phyloP scores from a whole-genome alignment of 2,329 filamentous ascomycete species.

The Cadophora sp. region DNA sequence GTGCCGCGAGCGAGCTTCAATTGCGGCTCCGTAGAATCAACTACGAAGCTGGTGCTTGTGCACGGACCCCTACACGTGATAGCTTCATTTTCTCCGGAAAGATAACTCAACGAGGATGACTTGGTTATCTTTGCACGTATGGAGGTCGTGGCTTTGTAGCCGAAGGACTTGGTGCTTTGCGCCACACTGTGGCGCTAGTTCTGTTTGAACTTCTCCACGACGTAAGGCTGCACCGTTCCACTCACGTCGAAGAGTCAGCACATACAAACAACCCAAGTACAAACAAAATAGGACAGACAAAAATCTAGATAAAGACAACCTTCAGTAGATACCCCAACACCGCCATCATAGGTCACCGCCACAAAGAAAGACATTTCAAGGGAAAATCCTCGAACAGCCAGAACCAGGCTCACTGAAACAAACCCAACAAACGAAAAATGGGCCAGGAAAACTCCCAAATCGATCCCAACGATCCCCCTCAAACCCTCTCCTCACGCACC shows the following conservation, averaged over 20 bases:
- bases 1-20: too few relatives aligned
- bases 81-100: too few relatives aligned
- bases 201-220: too few relatives aligned
- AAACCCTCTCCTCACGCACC: slow-evolving; percentile 71
- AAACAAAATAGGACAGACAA: too few relatives aligned
- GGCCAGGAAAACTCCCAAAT: slow-evolving; percentile 84
- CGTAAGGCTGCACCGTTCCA: not conserved
- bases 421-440: slow-evolving; percentile 71
- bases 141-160: too few relatives aligned
- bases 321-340: slow-evolving; percentile 1
- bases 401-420: slow-evolving; percentile 19
- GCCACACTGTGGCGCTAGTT: too few relatives aligned
- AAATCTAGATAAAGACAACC: not conserved
- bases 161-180: too few relatives aligned
- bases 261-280: not conserved
- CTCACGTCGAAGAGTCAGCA: not conserved
- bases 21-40: too few relatives aligned
- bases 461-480: slow-evolving; percentile 65
- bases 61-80: too few relatives aligned
- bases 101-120: too few relatives aligned
- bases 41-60: too few relatives aligned
- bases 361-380: slow-evolving; percentile 25
- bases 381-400: slow-evolving; percentile 20
- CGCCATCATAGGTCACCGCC: slow-evolving; percentile 31
- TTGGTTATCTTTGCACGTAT: too few relatives aligned